These are phyloP conservation scores for Massarina eburnea DNA, from an alignment of 2,329 filamentous ascomycete species.

Conservation along the genomic window DNA sequence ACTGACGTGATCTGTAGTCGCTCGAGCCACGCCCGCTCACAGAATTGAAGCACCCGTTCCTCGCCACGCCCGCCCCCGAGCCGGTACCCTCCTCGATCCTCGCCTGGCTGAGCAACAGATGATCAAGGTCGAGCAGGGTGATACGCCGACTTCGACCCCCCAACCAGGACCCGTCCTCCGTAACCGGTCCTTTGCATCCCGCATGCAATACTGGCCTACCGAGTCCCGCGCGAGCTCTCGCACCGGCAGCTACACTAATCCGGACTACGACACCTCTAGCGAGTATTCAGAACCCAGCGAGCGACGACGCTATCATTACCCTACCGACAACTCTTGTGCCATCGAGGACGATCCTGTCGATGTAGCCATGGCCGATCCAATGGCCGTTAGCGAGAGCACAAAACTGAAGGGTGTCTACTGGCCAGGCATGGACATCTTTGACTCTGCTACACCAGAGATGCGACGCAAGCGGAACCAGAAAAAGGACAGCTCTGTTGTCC, in stretches of 20 bases:
- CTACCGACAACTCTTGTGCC: conserved; percentile 30
- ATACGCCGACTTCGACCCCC: conserved; percentile 30
- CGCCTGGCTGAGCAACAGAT: conserved; percentile 38
- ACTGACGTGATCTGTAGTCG: conserved; percentile 27
- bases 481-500: conserved; percentile 71
- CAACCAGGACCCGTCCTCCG: conserved; percentile 33
- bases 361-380: conserved; percentile 21
- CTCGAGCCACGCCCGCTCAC: conserved; percentile 21
- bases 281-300: conserved; percentile 41
- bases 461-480: conserved; percentile 76
- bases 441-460: conserved; percentile 73
- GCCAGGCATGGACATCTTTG: conserved; percentile 80
- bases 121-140: conserved; percentile 38
- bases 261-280: conserved; percentile 41
- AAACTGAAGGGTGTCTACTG: conserved; percentile 73
- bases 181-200: conserved; percentile 34
- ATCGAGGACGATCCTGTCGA: conserved; percentile 34
- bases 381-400: conserved; percentile 42
- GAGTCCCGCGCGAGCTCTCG: conserved; percentile 39
- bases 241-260: conserved; percentile 36
- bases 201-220: conserved; percentile 42
- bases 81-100: conserved; percentile 35
- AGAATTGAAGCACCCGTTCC: conserved; percentile 29
- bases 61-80: conserved; percentile 25
- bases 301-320: conserved; percentile 25